Evolutionary conservation across 108 stramenopile genomes (phyloP).

Genomic region (Seminavis robusta): DNA sequence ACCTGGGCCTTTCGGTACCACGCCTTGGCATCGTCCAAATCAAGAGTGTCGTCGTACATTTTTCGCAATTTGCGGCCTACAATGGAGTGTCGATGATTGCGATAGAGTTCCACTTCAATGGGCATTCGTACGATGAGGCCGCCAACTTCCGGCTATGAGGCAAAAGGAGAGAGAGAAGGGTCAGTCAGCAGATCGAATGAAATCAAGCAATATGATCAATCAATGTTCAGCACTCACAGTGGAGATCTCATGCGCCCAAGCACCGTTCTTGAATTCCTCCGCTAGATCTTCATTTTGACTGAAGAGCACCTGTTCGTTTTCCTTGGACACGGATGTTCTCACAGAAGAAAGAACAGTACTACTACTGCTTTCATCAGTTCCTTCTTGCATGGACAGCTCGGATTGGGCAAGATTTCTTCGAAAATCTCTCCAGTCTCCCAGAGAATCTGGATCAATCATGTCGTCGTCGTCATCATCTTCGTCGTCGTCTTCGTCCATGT

Average conservation of each 20-base stretch:
- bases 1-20: too few species aligned
- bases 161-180: not conserved
- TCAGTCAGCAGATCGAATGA: not conserved
- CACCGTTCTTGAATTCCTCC: constrained; percentile 55
- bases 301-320: constrained; percentile 55
- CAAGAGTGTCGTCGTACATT: constrained; percentile 22
- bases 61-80: constrained; percentile 42
- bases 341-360: not conserved
- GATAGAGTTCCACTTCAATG: constrained; percentile 71
- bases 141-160: constrained; percentile 65
- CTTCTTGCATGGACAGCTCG: not conserved
- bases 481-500: constrained; percentile 44
- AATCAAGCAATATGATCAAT: not conserved
- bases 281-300: constrained; percentile 51
- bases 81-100: constrained; percentile 41
- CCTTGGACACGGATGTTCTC: constrained; percentile 43
- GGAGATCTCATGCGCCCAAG: constrained; percentile 73
- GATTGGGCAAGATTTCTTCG: constrained; percentile 42
- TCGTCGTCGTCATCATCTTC: constrained; percentile 53
- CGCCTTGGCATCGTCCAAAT: too few species aligned
- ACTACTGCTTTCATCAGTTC: not conserved
- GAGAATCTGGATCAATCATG: constrained; percentile 37
- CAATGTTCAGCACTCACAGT: constrained; percentile 29
- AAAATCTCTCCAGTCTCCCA: constrained; percentile 67
- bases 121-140: constrained; percentile 80